These are phyloP conservation scores for Primulina huaijiensis DNA, from an alignment of 257 asterid species.

Conservation along the genomic window DNA sequence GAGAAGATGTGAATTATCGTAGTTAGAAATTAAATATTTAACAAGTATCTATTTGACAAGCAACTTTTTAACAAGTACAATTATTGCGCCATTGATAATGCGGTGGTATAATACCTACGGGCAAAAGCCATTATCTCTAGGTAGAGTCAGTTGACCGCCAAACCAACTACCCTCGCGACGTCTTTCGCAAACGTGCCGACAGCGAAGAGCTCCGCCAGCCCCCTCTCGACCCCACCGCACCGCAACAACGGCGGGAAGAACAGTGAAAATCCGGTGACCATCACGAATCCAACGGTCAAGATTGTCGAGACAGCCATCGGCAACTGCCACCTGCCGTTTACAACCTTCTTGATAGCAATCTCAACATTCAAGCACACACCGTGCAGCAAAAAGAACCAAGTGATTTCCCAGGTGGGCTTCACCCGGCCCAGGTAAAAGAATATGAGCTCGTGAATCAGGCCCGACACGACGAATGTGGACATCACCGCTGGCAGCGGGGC, in stretches of 20 bases:
- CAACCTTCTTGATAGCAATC: constrained; percentile 45
- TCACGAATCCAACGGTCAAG: constrained; percentile 48
- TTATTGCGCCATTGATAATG: too few relatives aligned
- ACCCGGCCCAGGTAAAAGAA: constrained; percentile 59
- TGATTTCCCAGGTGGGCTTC: constrained; percentile 68
- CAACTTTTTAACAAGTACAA: too few relatives aligned
- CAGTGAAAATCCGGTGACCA: constrained; percentile 50
- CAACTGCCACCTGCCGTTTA: constrained; percentile 35
- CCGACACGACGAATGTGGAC: constrained; percentile 49
- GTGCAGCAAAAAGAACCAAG: constrained; percentile 56
- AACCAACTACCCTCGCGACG: constrained; percentile 31
- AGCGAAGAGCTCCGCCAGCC: constrained; percentile 53
- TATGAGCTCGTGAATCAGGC: constrained; percentile 70
- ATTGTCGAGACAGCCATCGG: constrained; percentile 40
- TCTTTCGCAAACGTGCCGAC: constrained; percentile 53
- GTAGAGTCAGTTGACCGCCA: constrained; percentile 1
- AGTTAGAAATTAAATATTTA: too few relatives aligned
- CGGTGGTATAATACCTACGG: too few relatives aligned
- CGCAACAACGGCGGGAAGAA: constrained; percentile 62
- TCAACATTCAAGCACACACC: constrained; percentile 49
- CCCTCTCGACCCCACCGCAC: constrained; percentile 43
- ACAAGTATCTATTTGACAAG: too few relatives aligned
- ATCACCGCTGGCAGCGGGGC: constrained; percentile 59
- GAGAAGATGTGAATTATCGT: too few relatives aligned
- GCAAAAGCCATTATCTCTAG: too few relatives aligned